Conservation (phyloP, 805 yeast species). For the Yueomyces sinensis region DNA sequence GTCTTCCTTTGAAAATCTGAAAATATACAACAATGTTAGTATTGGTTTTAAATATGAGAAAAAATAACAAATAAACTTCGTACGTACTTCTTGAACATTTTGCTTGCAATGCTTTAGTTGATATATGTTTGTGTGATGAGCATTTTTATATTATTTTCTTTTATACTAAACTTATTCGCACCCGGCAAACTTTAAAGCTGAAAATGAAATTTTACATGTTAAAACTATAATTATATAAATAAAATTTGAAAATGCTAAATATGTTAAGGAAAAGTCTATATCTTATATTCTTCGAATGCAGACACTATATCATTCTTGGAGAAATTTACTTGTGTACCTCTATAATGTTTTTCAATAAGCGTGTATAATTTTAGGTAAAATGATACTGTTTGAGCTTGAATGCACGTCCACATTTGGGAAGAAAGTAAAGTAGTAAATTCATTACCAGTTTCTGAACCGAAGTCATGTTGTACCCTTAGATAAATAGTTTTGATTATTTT, state of each 20-base stretch:
- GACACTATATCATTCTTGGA: constrained; percentile 43
- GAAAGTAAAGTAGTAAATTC: constrained; percentile 31
- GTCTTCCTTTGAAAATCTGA: constrained; percentile 70
- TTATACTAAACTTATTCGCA: too few species aligned
- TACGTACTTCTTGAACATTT: too few species aligned
- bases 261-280: background rate
- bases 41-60: too few species aligned
- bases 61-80: too few species aligned
- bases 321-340: constrained; percentile 38
- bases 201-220: too few species aligned
- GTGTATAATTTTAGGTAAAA: constrained; percentile 41
- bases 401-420: constrained; percentile 54
- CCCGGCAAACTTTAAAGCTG: too few species aligned
- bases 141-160: too few species aligned
- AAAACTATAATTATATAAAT: too few species aligned
- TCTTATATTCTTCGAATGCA: constrained; percentile 30
- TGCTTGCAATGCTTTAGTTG: too few species aligned
- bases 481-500: constrained; percentile 42
- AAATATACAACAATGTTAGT: too few species aligned
- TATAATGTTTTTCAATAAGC: constrained; percentile 42
- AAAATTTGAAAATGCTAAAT: too few species aligned
- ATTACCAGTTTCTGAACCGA: constrained; percentile 19
- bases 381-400: constrained; percentile 49
- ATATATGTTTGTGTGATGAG: too few species aligned
- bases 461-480: constrained; percentile 43